These are phyloP conservation scores for Rhodotorula babjevae DNA, from an alignment of 768 basidiomycete species.

Conservation along the genomic window DNA sequence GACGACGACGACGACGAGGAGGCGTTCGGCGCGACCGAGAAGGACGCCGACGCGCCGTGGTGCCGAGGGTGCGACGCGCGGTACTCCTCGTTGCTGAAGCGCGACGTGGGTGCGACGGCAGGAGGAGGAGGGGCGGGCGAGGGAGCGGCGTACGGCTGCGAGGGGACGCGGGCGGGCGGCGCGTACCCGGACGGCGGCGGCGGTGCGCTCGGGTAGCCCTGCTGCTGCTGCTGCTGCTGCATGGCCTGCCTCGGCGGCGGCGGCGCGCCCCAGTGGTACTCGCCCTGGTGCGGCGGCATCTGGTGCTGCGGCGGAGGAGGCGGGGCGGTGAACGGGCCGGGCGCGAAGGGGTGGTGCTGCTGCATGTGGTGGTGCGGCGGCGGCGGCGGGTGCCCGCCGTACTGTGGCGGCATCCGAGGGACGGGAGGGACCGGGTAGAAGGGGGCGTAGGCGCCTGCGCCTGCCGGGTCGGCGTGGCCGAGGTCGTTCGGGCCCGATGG, in stretches of 20 bases:
- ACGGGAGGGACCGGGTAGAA: constrained; percentile 22
- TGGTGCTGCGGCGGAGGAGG: neutral
- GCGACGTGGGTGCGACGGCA: neutral
- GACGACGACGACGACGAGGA: constrained; percentile 23
- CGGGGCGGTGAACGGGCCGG: neutral
- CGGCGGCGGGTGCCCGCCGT: neutral
- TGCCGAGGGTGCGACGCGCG: neutral
- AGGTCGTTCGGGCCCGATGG: neutral
- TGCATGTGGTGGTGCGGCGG: neutral
- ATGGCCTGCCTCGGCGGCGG: neutral
- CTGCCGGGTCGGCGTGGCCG: neutral
- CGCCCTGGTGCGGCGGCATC: constrained; percentile 14
- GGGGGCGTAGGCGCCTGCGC: neutral
- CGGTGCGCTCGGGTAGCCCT: neutral
- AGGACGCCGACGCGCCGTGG: constrained; percentile 26
- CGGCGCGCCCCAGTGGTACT: constrained; percentile 30
- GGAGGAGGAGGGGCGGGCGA: neutral
- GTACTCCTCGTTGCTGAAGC: constrained; percentile 3
- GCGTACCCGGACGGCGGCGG: neutral
- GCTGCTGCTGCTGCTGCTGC: constrained; percentile 17
- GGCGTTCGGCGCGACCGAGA: constrained; percentile 2
- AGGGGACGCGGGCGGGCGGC: neutral
- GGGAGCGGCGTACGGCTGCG: neutral
- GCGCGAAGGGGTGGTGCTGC: constrained; percentile 1
- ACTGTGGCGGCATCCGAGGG: constrained; percentile 25